These are phyloP conservation scores for Apiospora marii DNA, from an alignment of 2,329 filamentous ascomycete species.

Conservation along the genomic window DNA sequence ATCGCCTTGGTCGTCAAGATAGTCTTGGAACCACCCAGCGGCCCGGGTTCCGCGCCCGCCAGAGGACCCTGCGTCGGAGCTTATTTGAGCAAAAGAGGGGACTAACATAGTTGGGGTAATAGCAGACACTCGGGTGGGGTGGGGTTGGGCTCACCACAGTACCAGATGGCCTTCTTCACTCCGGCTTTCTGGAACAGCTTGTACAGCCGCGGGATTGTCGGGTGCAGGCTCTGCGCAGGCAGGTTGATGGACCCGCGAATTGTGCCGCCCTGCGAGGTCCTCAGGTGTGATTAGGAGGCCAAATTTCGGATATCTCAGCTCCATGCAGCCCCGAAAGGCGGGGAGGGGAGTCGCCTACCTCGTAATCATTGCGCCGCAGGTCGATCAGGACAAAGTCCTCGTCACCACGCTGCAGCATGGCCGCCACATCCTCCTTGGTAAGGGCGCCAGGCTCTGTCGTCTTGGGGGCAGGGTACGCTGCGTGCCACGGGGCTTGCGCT, in stretches of 20 bases:
- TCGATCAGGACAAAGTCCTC: conserved; percentile 48
- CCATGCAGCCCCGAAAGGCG: not conserved
- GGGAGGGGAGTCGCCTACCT: conserved; percentile 38
- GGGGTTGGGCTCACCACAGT: conserved; percentile 50
- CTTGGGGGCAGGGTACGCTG: not conserved
- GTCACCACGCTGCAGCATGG: not conserved
- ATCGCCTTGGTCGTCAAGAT: conserved; percentile 52
- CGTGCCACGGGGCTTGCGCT: conserved; percentile 4
- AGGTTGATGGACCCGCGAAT: conserved; percentile 62
- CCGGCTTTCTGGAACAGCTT: conserved; percentile 51
- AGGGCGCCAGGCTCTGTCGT: not conserved
- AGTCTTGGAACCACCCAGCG: conserved; percentile 63
- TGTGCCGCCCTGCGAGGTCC: conserved; percentile 57
- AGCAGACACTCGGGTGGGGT: not conserved
- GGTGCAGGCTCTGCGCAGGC: conserved; percentile 55
- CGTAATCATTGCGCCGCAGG: conserved; percentile 51
- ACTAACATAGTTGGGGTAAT: too few species aligned
- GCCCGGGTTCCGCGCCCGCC: conserved; percentile 61
- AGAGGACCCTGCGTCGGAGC: conserved; percentile 56
- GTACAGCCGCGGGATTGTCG: conserved; percentile 52
- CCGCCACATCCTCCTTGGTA: not conserved
- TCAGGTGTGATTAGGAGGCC: conserved; percentile 1
- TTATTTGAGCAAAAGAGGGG: too few species aligned
- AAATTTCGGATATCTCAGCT: not conserved
- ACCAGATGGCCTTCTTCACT: conserved; percentile 53